Percentiles rank a stretch among this genome's conserved stretches.
Conservation (phyloP, 768 basidiomycete species). For the Porpolomopsis calyptriformis region DNA sequence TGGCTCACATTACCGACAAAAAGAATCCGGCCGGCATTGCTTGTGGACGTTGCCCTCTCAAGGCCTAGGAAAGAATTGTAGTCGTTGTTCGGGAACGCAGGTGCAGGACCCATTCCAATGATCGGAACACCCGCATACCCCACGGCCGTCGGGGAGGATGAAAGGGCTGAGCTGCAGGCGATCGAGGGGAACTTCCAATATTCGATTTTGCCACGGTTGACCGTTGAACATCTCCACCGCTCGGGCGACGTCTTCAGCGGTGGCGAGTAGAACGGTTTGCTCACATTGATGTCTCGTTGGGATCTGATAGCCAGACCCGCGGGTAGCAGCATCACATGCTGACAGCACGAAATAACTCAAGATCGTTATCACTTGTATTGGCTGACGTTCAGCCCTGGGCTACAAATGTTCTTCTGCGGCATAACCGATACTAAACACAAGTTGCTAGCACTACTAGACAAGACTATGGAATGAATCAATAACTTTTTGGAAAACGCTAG, state of each 20-base stretch:
- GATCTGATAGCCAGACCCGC: too few relatives aligned
- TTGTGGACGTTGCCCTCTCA: neutral
- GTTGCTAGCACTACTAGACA: too few relatives aligned
- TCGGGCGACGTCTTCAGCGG: constrained; percentile 87
- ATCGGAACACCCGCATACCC: neutral
- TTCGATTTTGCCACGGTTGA: constrained; percentile 91
- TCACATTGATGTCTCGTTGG: too few relatives aligned
- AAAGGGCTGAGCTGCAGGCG: constrained; percentile 33
- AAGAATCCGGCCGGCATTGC: constrained; percentile 38
- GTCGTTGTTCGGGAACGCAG: constrained; percentile 4
- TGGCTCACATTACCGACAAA: constrained; percentile 82
- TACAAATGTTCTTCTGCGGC: too few relatives aligned
- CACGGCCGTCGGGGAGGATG: neutral
- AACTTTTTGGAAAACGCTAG: too few relatives aligned
- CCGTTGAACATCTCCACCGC: constrained; percentile 97
- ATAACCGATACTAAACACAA: too few relatives aligned
- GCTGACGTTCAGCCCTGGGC: too few relatives aligned
- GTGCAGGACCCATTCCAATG: neutral
- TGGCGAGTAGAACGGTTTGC: constrained; percentile 87
- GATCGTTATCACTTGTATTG: too few relatives aligned
- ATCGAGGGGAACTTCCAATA: constrained; percentile 87
- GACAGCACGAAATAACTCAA: too few relatives aligned
- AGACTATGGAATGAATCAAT: too few relatives aligned
- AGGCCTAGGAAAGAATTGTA: neutral
- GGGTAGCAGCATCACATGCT: too few relatives aligned